Base-by-base conservation (phyloP, 495 filamentous ascomycete genomes). In the Achaetomiella virescens region DNA sequence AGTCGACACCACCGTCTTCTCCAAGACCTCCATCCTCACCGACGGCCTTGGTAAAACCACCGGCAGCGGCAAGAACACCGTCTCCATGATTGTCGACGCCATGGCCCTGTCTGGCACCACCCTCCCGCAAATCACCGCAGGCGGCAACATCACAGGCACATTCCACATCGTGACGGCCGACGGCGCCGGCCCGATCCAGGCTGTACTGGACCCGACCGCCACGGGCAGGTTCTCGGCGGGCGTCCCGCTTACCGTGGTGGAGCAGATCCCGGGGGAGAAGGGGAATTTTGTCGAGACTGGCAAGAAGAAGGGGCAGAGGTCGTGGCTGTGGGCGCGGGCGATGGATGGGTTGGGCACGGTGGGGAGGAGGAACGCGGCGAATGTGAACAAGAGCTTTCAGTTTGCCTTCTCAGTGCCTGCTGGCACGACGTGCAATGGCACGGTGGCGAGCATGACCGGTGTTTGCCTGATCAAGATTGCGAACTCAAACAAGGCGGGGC, bases 401-500 rank as follows among this genome's bases (percentile, higher is more conserved):
- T 62, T 74, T 41, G 54, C 52, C 37, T 63, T 67, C 35, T 54
- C 59, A 10, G 58, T 74, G 17, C 72, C 72, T 4, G 67, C 64
- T 20, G 62, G 62, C 42, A 68, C 61, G 35, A 61, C 51, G 41
- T 74, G 72, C 60, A 66, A 52, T 14, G 72, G 72, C 21, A 64
- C 60, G 33, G 53, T 70, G 18, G 66, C 58, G n/a, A 66, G 68
- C 15, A 14, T 58, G 18, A 49, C 57, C 33, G 62, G 61, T 27
- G 62, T 74, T 49, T 74, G 71, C 62, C 57, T 72, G 37, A 67
- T 71, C 56, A 71, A 72, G 66, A 67, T 72, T 44, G 67, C 66
- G 42, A 74, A 72, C 58, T 58, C 63, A 36, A 65, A 64, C 50
- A 52, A 48, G 40, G 65, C 65, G 5, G 71, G 71, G 8, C 69